Conservation (phyloP, 768 basidiomycete species). For the Mrakia gelida region DNA sequence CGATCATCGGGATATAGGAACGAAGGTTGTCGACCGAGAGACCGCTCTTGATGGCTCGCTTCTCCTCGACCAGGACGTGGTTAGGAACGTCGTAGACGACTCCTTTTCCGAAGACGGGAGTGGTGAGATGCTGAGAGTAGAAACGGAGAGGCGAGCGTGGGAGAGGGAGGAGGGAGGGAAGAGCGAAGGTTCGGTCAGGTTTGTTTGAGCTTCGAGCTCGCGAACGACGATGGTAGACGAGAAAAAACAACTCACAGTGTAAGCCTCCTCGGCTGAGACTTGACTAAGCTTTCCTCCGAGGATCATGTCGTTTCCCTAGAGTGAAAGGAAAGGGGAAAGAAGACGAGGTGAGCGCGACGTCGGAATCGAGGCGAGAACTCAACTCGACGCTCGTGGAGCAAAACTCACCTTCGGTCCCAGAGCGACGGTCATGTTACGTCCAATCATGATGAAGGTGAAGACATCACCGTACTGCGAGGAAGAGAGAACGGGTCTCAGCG, state of each 20-base stretch:
- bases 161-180: background rate
- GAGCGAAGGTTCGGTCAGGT: no score
- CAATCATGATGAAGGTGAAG: slow-evolving; percentile 91
- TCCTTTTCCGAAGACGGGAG: slow-evolving; percentile 92
- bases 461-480: slow-evolving; percentile 77
- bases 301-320: slow-evolving; percentile 77
- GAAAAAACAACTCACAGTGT: slow-evolving; percentile 52
- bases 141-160: slow-evolving; percentile 47
- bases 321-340: background rate
- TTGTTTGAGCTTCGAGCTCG: no score
- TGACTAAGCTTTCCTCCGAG: slow-evolving; percentile 88
- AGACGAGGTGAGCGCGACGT: background rate
- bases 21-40: slow-evolving; percentile 87
- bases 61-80: slow-evolving; percentile 96
- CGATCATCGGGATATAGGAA: slow-evolving; percentile 73
- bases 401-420: slow-evolving; percentile 61
- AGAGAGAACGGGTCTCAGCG: background rate
- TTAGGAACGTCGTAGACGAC: slow-evolving; percentile 98
- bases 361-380: no score
- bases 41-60: slow-evolving; percentile 82
- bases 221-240: slow-evolving; percentile 51
- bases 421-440: slow-evolving; percentile 83
- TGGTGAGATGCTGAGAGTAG: slow-evolving; percentile 77
- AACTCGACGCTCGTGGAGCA: background rate
- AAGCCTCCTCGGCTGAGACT: slow-evolving; percentile 93